phyloP scores from a whole-genome alignment of 352 stramenopile genomes.

The Pythium rishiriense region DNA sequence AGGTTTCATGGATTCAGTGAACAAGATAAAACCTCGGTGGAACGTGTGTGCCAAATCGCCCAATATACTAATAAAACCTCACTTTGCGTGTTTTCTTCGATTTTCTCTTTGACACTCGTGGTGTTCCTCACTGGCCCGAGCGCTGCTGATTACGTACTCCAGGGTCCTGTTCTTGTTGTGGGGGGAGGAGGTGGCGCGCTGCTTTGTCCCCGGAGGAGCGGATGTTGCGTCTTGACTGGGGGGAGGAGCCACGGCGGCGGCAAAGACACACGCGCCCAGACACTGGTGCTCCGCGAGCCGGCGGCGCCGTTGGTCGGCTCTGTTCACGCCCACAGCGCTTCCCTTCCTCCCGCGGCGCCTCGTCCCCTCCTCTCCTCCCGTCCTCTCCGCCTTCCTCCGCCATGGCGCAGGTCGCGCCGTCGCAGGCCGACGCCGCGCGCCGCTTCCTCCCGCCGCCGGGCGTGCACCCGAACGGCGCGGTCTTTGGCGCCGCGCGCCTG shows the following conservation, averaged over 20 bases:
- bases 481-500: conserved; percentile 66
- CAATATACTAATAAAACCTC: not conserved
- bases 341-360: not conserved
- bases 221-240: too few species aligned
- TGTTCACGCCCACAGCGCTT: not conserved
- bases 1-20: not conserved
- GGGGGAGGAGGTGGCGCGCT: not conserved
- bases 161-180: not conserved
- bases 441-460: conserved; percentile 53
- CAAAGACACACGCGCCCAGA: conserved; percentile 15
- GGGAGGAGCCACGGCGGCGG: not conserved
- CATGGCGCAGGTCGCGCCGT: conserved; percentile 22
- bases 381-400: not conserved
- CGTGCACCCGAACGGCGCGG: conserved; percentile 72
- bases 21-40: conserved; percentile 6
- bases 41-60: too few species aligned
- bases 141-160: not conserved
- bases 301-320: not conserved
- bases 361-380: not conserved
- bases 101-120: not conserved
- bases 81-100: not conserved
- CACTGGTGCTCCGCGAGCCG: not conserved
- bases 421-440: conserved; percentile 12
- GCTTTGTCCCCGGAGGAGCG: conserved; percentile 7
- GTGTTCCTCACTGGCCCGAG: not conserved